Evolutionary conservation across 345 rosid genomes (phyloP), one percentile per base, ranked within the genome.

Genomic region (Syzygium grande): DNA sequence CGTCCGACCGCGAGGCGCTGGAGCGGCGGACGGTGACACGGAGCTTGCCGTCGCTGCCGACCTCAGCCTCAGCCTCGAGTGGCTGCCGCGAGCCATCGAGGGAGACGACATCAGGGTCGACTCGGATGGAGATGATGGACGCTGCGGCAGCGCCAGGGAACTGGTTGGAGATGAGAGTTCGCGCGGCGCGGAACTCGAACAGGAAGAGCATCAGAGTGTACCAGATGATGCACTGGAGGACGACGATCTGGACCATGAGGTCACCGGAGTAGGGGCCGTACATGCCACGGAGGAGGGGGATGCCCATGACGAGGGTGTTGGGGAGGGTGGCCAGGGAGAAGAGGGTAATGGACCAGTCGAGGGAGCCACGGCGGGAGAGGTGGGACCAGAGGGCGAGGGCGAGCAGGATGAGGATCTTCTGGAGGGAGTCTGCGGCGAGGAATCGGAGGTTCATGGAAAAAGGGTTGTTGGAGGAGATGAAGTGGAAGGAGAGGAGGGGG

Each of bases 181-280:
- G 90, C 17, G 94, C 94, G 17, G 90, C 94, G 29, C 93, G 85
- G 73, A 90, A 92, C 89, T 92, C 94, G 84, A 92, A 92, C 63
- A 92, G 88, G 84, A 92, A 92, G 59, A 92, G 38, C 54, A 92
- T 88, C 49, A 92, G 80, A 49, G 99, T 98, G 92, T 97, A 97
- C 99, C 99, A 98, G 11, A 98, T 96, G 84, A 98, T 98, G 88
- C 99, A 98, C 92, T 98, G 99, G 30, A 98, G 96, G 77, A 98
- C 99, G 7, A 98, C 98, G 73, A 98, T 94, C 51, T 98, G 99
- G 13, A 98, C 99, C 99, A 98, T 98, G 51, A 98, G 94, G 85
- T 94, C 94, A 4, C 99, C 99, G 1, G 99, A 94, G 58, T 89
- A 93, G 4, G 89, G 86, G 0, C 98, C 99, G 89, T 98, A 98